Evolutionary conservation across 139 green algal genomes (phyloP), one percentile per base, ranked within the genome.

Genomic region (Trebouxia sp.): DNA sequence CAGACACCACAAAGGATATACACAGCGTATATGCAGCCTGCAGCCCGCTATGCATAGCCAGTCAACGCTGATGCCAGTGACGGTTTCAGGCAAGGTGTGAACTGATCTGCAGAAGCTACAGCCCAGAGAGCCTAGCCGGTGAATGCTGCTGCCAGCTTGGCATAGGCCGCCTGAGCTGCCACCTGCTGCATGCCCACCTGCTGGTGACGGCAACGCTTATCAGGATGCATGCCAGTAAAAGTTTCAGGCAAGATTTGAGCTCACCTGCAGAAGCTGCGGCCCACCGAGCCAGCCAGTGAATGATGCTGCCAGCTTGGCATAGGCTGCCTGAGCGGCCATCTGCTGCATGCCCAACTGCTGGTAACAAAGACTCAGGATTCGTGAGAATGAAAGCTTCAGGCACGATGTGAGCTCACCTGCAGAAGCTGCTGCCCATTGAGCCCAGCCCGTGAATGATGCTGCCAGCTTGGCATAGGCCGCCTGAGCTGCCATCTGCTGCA

Each of bases 401-500:
- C n/a, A n/a, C n/a, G n/a, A n/a, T n/a, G n/a, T 43, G 6, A 15
- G 28, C 11, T 45, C 47, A 72, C 62, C 62, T 72, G 62, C 35
- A 43, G 62, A 72, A 30, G 62, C 62, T 30, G 62, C 62, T 24
- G 62, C 35, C 32, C 32, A 45, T n/a, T 43, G 32, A n/a, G 11
- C 32, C 62, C 62, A 72, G 62, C 62, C 62, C 32, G 32, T 17
- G 15, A 47, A 65, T 35, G 75, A 30, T 10, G 32, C 48, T n/a
- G 30, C 30, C 32, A 80, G 32, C 12, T 39, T 76, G 58, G 79
- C 35, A 26, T 79, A 48, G 39, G 38, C 43, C 82, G 72, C 30
- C 53, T 74, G 69, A 82, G 26, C 32, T 75, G 37, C 20, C 79
- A 69, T 20, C 75, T 79, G 41, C 30, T 43, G 62, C 65, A 53